Evolutionary conservation across 805 yeast genomes (phyloP).

Genomic region (Metschnikowia continentalis): DNA sequence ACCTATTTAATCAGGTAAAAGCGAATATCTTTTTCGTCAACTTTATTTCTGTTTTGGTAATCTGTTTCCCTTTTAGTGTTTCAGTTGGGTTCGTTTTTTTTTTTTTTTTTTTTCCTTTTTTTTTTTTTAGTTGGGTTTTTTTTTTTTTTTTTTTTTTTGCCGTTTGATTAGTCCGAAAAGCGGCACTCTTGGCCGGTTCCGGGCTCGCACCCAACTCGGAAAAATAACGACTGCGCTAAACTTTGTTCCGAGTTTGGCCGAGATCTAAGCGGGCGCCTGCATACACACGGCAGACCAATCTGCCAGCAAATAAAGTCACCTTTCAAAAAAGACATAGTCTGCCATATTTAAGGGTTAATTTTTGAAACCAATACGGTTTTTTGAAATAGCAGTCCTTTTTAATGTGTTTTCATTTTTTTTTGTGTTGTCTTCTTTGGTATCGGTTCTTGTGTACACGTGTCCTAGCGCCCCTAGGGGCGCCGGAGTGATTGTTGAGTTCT

Average conservation of each 20-base stretch:
- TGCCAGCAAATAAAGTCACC: neutral
- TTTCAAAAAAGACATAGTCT: neutral
- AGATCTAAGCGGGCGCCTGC: neutral
- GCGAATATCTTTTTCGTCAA: too few species aligned
- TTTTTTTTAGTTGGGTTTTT: too few species aligned
- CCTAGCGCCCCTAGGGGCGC: neutral
- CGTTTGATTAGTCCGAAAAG: neutral
- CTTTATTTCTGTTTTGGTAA: too few species aligned
- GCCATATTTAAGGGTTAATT: neutral
- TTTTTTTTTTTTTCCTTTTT: too few species aligned
- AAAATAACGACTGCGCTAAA: neutral
- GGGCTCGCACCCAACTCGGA: neutral
- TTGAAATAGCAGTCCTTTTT: too few species aligned
- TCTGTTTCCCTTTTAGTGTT: too few species aligned
- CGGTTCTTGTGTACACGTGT: neutral
- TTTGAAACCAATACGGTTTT: too few species aligned
- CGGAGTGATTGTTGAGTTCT: neutral
- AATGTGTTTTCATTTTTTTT: too few species aligned
- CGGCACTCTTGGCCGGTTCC: neutral
- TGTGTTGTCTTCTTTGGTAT: too few species aligned
- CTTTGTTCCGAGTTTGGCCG: constrained; percentile 2
- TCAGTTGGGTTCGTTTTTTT: too few species aligned
- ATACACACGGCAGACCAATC: neutral
- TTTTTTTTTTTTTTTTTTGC: too few species aligned
- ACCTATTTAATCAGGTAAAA: too few species aligned